Evolutionary conservation across 306 rosid genomes (phyloP).

Genomic region (Glycine tomentella): DNA sequence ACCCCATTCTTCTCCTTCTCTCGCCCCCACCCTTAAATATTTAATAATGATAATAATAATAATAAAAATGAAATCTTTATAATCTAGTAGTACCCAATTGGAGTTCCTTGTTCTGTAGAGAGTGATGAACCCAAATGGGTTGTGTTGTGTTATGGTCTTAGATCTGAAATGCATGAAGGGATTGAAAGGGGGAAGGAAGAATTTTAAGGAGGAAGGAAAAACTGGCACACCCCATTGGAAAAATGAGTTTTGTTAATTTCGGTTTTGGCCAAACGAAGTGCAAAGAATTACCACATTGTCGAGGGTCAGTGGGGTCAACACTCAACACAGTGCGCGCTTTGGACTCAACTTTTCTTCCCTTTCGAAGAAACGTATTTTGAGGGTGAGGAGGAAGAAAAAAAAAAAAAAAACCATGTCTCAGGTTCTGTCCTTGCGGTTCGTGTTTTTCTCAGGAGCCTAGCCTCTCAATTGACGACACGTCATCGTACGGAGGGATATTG

Average conservation of each 20-base stretch:
- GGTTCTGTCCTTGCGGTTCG: slow-evolving; percentile 12
- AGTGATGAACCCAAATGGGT: not conserved
- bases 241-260: not conserved
- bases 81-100: not conserved
- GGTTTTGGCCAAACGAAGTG: slow-evolving; percentile 6
- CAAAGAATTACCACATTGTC: slow-evolving; percentile 38
- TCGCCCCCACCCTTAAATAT: slow-evolving; percentile 15
- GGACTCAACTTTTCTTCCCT: not conserved
- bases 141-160: not conserved
- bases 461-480: slow-evolving; percentile 14
- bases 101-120: not conserved
- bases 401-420: not conserved
- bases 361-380: slow-evolving; percentile 39
- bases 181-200: slow-evolving; percentile 3
- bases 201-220: not conserved
- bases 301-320: slow-evolving; percentile 43
- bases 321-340: not conserved
- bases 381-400: not conserved
- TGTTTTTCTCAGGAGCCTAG: not conserved
- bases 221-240: not conserved
- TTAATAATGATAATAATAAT: not conserved
- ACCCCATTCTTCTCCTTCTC: slow-evolving; percentile 52
- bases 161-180: slow-evolving; percentile 44
- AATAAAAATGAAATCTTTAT: too few relatives aligned
- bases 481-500: slow-evolving; percentile 12